Evolutionary conservation across 352 stramenopile species (phyloP), one percentile per base, ranked within the genome.

Genomic region (Pythium apleroticum): DNA sequence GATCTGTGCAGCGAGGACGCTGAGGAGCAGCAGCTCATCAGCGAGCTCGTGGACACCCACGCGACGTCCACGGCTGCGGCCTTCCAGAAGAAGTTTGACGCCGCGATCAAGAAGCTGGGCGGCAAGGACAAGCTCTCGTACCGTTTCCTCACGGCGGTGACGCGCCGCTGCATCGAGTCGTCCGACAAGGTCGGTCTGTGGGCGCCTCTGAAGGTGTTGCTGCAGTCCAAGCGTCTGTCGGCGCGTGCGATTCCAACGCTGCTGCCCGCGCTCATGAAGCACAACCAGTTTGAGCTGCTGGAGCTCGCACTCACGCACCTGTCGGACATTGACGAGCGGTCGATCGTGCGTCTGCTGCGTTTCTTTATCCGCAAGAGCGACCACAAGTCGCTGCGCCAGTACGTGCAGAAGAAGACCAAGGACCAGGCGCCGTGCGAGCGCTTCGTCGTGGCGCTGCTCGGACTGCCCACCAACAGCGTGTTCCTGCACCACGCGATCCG

Each of bases 401-500:
- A 78, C 39, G 60, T 68, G 10, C 53, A 65, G n/a, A 81, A 72
- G 46, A 74, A 76, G 37, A 22, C 64, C 22, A 77, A 81, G 52
- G 25, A 22, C 65, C 39, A 70, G 54, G 66, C 33, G 22, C 60
- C 70, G 17, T 77, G 69, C 50, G 78, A 90, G 58, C 78, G 80
- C 12, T 90, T 88, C 31, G 35, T 80, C 35, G 69, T 90, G 19
- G 76, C 80, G 14, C 62, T 93, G 22, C 60, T 93, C 33, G 69
- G 62, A 9, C 60, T 91, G 25, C 82, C 86, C 1, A 88, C 79
- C 30, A 91, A 90, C 64, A 75, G 45, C 25, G 82, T 93, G 46
- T 95, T 95, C 61, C 74, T 95, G 41, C 86, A 93, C 66, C 80
- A 78, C 49, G 86, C 86, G 25, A 86, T 93, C 65, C 80, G 77